Evolutionary conservation across 2,329 filamentous ascomycete genomes (phyloP), one percentile per base, ranked within the genome.

Genomic region (Colletotrichum tanaceti): DNA sequence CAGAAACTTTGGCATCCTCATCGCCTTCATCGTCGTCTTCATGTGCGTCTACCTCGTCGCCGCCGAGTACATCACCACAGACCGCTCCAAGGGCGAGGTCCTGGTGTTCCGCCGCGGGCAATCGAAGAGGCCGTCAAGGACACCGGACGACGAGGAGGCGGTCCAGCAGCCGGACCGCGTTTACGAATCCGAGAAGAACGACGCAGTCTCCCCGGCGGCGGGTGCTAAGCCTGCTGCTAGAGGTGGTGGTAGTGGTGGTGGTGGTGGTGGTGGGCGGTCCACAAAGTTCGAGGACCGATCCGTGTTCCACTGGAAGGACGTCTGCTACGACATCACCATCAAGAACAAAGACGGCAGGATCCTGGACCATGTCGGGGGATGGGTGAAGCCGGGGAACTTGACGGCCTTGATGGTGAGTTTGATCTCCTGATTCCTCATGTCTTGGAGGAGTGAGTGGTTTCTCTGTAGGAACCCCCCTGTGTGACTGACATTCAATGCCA

Each of bases 321-420:
- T 91, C 4, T 89, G 87, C 77, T 92, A 91, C 73, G 89, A 91
- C 72, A 90, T 92, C 74, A 86, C 86, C 71, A 90, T 92, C 77
- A 53, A 65, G 18, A 91, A 91, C 76, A 84, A 90, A 70, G 77
- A 80, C 9, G 84, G 89, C 28, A 84, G 88, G 41, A 87, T 93
- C 73, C 78, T 91, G 50, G 86, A 91, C 67, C 82, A 90, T 65
- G 87, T 91, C 10, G 87, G 90, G 73, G 89, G 89, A 24, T 91
- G 88, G 87, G 88, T 91, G 69, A 90, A 90, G 76, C 89, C 89
- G 14, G 89, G 89, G 63, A 90, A 88, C 52, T 77, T 90, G 55
- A 91, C 89, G 32, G 89, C 88, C 43, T 81, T 90, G 2, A 91
- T 90, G 89, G 86, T 54, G 39, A n/a, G 89, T 35, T 41, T n/a